These are phyloP conservation scores for Nakaseomyces sp. DNA, from an alignment of 1,139 yeast genomes.

Conservation along the genomic window DNA sequence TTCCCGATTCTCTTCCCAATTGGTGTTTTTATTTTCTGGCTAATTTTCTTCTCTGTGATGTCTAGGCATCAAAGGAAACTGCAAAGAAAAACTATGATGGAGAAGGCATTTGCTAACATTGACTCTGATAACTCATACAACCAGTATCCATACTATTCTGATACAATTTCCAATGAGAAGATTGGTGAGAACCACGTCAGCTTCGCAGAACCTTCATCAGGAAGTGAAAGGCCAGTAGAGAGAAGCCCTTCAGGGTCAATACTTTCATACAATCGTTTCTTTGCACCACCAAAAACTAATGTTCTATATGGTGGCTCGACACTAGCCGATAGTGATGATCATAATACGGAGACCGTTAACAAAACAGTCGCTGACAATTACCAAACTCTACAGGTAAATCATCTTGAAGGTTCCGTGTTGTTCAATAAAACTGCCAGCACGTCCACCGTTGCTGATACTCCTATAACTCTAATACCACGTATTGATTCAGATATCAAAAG, in stretches of 20 bases:
- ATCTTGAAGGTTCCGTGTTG: not conserved
- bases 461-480: not conserved
- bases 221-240: not conserved
- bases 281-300: not conserved
- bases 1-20: constrained; percentile 1
- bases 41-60: not conserved
- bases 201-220: not conserved
- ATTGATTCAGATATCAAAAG: not conserved
- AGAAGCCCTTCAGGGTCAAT: not conserved
- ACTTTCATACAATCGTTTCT: not conserved
- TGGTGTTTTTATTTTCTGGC: not conserved
- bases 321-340: not conserved
- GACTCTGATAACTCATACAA: not conserved
- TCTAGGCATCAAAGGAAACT: not conserved
- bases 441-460: not conserved
- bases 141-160: not conserved
- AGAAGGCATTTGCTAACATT: not conserved
- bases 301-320: not conserved
- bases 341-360: not conserved
- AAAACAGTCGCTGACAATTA: not conserved
- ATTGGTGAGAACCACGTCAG: not conserved
- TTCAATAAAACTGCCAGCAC: not conserved
- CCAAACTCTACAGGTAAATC: not conserved
- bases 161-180: not conserved
- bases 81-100: not conserved